Evolutionary conservation across 495 filamentous ascomycete genomes (phyloP).

Genomic region (Choiromyces venosus): DNA sequence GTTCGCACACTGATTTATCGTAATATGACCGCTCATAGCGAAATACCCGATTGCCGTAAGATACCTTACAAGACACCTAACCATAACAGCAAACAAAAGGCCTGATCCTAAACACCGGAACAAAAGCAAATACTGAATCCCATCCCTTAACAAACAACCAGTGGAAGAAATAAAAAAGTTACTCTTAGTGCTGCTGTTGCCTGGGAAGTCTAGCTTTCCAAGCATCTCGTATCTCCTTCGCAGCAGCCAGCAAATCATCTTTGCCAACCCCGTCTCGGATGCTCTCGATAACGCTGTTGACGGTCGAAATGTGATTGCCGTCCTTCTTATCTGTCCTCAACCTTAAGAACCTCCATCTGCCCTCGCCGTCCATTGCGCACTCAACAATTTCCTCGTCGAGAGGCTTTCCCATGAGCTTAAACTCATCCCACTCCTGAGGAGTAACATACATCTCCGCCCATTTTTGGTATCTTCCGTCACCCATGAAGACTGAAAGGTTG

Average conservation of each 20-base stretch:
- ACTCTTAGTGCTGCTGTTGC: neutral
- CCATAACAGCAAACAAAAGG: slow-evolving; percentile 4
- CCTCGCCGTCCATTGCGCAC: slow-evolving; percentile 67
- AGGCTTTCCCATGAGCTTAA: slow-evolving; percentile 64
- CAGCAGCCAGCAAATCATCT: slow-evolving; percentile 51
- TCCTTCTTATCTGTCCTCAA: slow-evolving; percentile 87
- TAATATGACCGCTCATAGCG: neutral
- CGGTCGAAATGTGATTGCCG: slow-evolving; percentile 78
- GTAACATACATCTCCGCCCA: slow-evolving; percentile 65
- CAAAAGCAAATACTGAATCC: slow-evolving; percentile 3
- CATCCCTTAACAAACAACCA: neutral
- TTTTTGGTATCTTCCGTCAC: slow-evolving; percentile 53
- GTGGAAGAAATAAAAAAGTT: neutral
- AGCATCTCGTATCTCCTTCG: slow-evolving; percentile 25
- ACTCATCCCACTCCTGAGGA: slow-evolving; percentile 71
- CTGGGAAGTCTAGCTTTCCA: slow-evolving; percentile 29
- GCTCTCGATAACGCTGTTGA: slow-evolving; percentile 73
- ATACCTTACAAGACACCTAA: neutral
- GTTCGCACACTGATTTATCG: neutral
- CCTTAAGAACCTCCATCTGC: slow-evolving; percentile 75
- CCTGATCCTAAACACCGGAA: slow-evolving; percentile 4
- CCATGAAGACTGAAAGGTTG: slow-evolving; percentile 54
- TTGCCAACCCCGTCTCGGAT: slow-evolving; percentile 68
- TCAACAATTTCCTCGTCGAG: slow-evolving; percentile 83
- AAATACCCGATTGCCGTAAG: neutral